Evolutionary conservation across 306 rosid genomes (phyloP).

Genomic region (Cicer judaicum): DNA sequence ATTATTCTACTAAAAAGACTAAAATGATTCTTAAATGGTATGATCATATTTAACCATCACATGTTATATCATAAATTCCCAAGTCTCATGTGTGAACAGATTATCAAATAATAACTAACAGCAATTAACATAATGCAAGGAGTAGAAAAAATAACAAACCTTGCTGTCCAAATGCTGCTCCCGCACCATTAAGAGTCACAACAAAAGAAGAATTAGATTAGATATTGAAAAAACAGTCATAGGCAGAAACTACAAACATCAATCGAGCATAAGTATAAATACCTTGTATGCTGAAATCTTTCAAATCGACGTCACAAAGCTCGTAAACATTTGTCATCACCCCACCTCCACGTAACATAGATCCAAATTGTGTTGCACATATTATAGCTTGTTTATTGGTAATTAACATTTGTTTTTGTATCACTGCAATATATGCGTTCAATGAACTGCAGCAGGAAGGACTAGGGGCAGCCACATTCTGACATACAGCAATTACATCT

Average conservation of each 20-base stretch:
- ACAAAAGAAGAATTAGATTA: slow-evolving; percentile 37
- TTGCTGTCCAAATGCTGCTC: slow-evolving; percentile 75
- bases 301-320: slow-evolving; percentile 96
- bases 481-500: slow-evolving; percentile 81
- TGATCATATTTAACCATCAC: background rate
- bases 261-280: slow-evolving; percentile 29
- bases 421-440: slow-evolving; percentile 74
- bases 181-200: slow-evolving; percentile 46
- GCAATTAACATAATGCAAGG: slow-evolving; percentile 27
- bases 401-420: slow-evolving; percentile 93
- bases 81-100: slow-evolving; percentile 5
- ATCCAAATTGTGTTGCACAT: slow-evolving; percentile 90
- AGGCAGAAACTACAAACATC: slow-evolving; percentile 22
- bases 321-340: slow-evolving; percentile 79
- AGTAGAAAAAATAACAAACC: slow-evolving; percentile 57
- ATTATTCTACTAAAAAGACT: slow-evolving; percentile 3
- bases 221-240: slow-evolving; percentile 20
- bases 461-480: slow-evolving; percentile 83
- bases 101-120: slow-evolving; percentile 9
- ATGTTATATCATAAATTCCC: slow-evolving; percentile 8
- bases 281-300: slow-evolving; percentile 99
- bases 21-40: slow-evolving; percentile 2
- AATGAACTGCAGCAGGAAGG: slow-evolving; percentile 95
- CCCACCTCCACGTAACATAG: slow-evolving; percentile 89
- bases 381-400: slow-evolving; percentile 96